Base-by-base conservation (phyloP, 2,329 filamentous ascomycete genomes). In the Fusarium chlamydosporum region DNA sequence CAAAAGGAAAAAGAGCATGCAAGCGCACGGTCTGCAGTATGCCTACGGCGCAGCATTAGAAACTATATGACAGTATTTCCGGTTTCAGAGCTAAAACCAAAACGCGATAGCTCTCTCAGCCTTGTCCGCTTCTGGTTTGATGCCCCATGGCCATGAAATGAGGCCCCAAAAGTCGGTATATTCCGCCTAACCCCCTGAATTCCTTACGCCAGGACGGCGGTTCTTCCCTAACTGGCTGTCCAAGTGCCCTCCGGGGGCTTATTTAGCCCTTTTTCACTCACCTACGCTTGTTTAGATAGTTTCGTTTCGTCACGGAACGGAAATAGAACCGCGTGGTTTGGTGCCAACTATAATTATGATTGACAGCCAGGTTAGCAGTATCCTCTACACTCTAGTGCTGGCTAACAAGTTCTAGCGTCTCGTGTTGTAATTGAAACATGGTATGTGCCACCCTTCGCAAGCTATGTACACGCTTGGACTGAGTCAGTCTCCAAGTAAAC, bases 21-120 rank as follows among this genome's bases (percentile, higher is more conserved):
- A 40, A 18, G 16, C n/a, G 47, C 47, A 50, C 47, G 47, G 47
- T n/a, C 47, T 40, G 10, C 47, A 33, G 47, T 50, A 37, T 50
- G 23, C 18, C 33, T 45, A 46, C 51, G 41, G 51, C 38, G 31
- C 31, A 54, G 40, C 18, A 35, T 46, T 43, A 4, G 37, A 53
- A 42, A 42, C 50, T 12, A 53, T n/a, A 33, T 50, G 47, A 50
- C 42, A 56, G 46, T 41, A 53, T 65, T 65, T 34, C 60, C 52
- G 43, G 61, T 64, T 45, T 57, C 43, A 58, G 8, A 40, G 12
- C 37, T 45, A 45, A 29, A 1, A 16, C 26, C 23, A 58, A 61
- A 55, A 33, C n/a, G 11, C 27, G 12, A 26, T 51, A 58, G 12
- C 10, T 4, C 37, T 38, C 18, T 27, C 16, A 31, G 18, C 11